Base-by-base conservation (phyloP, 331 rosid genomes). In the Quercus phellos region DNA sequence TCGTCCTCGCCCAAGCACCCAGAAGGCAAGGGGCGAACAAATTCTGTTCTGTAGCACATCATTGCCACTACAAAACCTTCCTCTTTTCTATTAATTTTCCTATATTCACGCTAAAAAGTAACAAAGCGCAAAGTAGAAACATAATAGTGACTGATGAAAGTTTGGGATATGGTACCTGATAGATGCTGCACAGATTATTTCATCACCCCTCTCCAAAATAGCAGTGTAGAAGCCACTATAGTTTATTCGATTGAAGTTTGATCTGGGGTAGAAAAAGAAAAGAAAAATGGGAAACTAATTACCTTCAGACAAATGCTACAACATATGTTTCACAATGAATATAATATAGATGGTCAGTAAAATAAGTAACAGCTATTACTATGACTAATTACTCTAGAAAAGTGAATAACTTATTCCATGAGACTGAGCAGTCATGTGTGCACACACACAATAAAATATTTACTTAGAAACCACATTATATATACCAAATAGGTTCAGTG, bases 201-300 rank as follows among this genome's bases (percentile, higher is more conserved):
- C 99, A 88, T 93, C 99, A 46, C 99, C 99, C 81, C 90, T 88
- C 85, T 95, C 99, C 85, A 95, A 85, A 81, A 95, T 85, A 70
- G 90, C 99, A 74, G 99, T 82, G 77, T 93, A 93, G 88, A 95
- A 95, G 76, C 97, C 98, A 84, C 87, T 77, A 74, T 89, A 95
- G 75, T 88, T 95, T 83, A 95, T 84, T 78, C 99, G 88, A 82
- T 86, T 89, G 77, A 95, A 93, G 90, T 95, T 95, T 76, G 99
- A 95, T 80, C 99, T 95, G 87, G n/a, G 81, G 77, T 61, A 55
- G 42, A 38, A 80, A 46, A 10, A 12, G 53, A 12, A 34, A 66
- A 34, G n/a, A 27, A 66, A 34, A 66, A 32, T 14, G 3, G 4
- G 6, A 66, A 34, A 66, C 71, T 66, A 34, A 18, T 29, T 29